These are phyloP conservation scores for Stromatinia cepivora DNA, from an alignment of 2,329 filamentous ascomycete species.

Conservation along the genomic window DNA sequence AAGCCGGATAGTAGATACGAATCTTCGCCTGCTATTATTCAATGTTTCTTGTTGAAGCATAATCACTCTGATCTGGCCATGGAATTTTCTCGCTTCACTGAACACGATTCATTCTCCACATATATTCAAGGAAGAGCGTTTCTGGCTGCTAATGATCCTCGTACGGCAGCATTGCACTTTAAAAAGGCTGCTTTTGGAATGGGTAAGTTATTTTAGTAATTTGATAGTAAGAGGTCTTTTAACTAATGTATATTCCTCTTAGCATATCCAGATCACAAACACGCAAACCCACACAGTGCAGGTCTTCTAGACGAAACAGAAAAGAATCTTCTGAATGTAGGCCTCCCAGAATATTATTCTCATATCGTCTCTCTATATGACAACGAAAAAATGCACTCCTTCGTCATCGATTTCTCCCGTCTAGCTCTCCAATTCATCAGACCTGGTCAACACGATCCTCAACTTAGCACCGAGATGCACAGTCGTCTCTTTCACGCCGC, in stretches of 20 bases:
- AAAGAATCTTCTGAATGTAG: slow-evolving; percentile 66
- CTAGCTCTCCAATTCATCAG: slow-evolving; percentile 66
- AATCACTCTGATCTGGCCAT: slow-evolving; percentile 60
- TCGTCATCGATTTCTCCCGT: slow-evolving; percentile 80
- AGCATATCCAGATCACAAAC: slow-evolving; percentile 36
- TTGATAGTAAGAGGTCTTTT: too few relatives aligned
- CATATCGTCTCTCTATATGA: slow-evolving; percentile 86
- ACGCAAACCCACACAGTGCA: slow-evolving; percentile 54
- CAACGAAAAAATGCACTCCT: slow-evolving; percentile 71
- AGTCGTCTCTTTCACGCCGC: slow-evolving; percentile 82
- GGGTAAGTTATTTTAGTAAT: slow-evolving; percentile 55
- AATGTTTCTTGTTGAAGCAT: slow-evolving; percentile 61
- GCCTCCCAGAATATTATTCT: slow-evolving; percentile 79
- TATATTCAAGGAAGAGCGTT: slow-evolving; percentile 85
- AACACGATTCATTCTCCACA: slow-evolving; percentile 61
- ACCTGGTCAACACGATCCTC: slow-evolving; percentile 22
- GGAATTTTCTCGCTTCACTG: slow-evolving; percentile 57
- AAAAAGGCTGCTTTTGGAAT: slow-evolving; percentile 80
- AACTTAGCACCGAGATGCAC: slow-evolving; percentile 68
- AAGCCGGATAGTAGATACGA: slow-evolving; percentile 66
- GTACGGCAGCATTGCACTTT: slow-evolving; percentile 73
- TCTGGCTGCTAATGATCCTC: slow-evolving; percentile 71
- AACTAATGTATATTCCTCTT: slow-evolving; percentile 26
- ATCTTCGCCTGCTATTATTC: slow-evolving; percentile 58
- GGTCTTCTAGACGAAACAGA: slow-evolving; percentile 76